Evolutionary conservation across 805 yeast genomes (phyloP).

Genomic region (Saccharomycopsis fermentans): DNA sequence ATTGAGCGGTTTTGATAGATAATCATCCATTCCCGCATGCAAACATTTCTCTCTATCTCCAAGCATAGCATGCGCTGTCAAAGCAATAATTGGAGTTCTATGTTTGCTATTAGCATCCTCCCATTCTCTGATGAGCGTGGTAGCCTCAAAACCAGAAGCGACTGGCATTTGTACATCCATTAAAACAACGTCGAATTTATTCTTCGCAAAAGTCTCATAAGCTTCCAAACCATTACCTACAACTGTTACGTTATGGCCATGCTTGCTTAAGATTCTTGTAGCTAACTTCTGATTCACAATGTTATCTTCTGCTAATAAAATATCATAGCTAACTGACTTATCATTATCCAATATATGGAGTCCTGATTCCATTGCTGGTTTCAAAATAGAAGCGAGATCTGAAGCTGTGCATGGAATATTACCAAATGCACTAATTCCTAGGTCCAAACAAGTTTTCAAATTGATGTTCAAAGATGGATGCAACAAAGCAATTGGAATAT

Average conservation of each 20-base stretch:
- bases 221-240: constrained; percentile 85
- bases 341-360: constrained; percentile 73
- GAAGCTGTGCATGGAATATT: constrained; percentile 78
- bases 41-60: constrained; percentile 83
- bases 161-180: constrained; percentile 96
- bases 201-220: constrained; percentile 58
- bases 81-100: constrained; percentile 79
- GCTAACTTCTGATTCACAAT: constrained; percentile 82
- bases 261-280: constrained; percentile 73
- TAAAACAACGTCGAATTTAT: constrained; percentile 66
- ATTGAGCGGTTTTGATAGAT: constrained; percentile 77
- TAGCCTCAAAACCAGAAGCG: constrained; percentile 92
- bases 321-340: constrained; percentile 63
- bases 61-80: constrained; percentile 91
- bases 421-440: constrained; percentile 82
- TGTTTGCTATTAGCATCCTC: constrained; percentile 70
- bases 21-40: constrained; percentile 89
- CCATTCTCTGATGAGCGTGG: constrained; percentile 80
- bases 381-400: constrained; percentile 72
- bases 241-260: constrained; percentile 74
- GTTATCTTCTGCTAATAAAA: constrained; percentile 79
- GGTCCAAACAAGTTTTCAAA: constrained; percentile 71
- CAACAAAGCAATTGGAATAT: constrained; percentile 71
- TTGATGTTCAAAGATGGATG: constrained; percentile 70
- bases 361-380: constrained; percentile 78